Evolutionary conservation across 768 basidiomycete genomes (phyloP).

Genomic region (Boletus tomentosulus): DNA sequence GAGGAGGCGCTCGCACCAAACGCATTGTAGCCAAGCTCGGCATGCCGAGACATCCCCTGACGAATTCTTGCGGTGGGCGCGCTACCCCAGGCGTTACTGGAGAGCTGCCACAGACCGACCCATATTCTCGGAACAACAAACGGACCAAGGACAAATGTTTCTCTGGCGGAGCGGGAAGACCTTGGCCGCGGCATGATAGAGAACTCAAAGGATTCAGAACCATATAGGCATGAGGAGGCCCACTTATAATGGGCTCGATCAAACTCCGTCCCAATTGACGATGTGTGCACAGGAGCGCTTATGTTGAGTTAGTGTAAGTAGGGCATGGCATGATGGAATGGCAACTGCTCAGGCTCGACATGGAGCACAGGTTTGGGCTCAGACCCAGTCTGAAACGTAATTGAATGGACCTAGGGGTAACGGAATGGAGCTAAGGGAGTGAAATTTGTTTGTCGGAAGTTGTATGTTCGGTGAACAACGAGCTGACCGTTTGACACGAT

Average conservation of each 20-base stretch:
- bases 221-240: neutral
- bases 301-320: neutral
- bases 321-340: neutral
- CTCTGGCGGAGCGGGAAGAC: constrained; percentile 19
- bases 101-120: constrained; percentile 83
- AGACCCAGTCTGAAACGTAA: constrained; percentile 9
- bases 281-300: constrained; percentile 2
- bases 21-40: constrained; percentile 50
- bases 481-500: constrained; percentile 14
- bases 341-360: constrained; percentile 11
- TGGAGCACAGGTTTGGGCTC: neutral
- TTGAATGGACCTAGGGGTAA: constrained; percentile 1
- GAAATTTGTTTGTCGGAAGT: neutral
- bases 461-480: constrained; percentile 7
- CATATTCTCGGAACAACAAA: constrained; percentile 61
- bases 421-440: constrained; percentile 1
- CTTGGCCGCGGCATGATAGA: constrained; percentile 20
- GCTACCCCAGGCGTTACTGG: constrained; percentile 82
- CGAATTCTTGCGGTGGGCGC: constrained; percentile 63
- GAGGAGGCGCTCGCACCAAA: constrained; percentile 32
- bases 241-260: constrained; percentile 25
- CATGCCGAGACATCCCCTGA: constrained; percentile 61
- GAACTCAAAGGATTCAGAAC: constrained; percentile 7
- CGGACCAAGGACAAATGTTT: constrained; percentile 55
- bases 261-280: constrained; percentile 30